These are phyloP conservation scores for Trametes sp. DNA, from an alignment of 1,284 basidiomycete genomes.

Conservation along the genomic window DNA sequence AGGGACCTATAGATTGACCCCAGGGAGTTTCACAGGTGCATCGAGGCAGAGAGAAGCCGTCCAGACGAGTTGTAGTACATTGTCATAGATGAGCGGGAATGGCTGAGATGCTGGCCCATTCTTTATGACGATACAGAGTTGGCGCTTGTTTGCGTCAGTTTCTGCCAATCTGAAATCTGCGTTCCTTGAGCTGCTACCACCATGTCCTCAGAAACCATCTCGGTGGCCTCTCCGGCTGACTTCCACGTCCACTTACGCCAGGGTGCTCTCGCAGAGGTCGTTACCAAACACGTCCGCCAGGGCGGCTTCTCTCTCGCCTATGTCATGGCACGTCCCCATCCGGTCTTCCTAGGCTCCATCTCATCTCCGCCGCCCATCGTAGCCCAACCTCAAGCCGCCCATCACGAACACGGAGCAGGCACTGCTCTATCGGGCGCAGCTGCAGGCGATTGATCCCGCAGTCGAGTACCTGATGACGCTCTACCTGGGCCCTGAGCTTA, in stretches of 20 bases:
- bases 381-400: conserved; percentile 97
- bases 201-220: conserved; percentile 48
- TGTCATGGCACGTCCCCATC: conserved; percentile 81
- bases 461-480: conserved; percentile 96
- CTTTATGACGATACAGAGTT: neutral
- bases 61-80: neutral
- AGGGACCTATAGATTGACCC: too few relatives aligned
- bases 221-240: conserved; percentile 83
- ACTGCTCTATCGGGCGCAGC: conserved; percentile 78
- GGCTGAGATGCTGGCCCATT: too few relatives aligned
- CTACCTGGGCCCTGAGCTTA: conserved; percentile 91
- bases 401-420: conserved; percentile 88
- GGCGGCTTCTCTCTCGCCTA: conserved; percentile 95
- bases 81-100: too few relatives aligned
- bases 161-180: neutral
- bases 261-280: conserved; percentile 82
- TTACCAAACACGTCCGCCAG: conserved; percentile 88
- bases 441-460: conserved; percentile 79
- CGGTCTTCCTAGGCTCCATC: conserved; percentile 8
- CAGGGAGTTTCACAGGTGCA: too few relatives aligned
- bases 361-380: conserved; percentile 24
- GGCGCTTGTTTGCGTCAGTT: conserved; percentile 1
- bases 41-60: too few relatives aligned
- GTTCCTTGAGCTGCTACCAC: conserved; percentile 3
- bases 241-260: conserved; percentile 98